These are phyloP conservation scores for Tolypocladium nubicola DNA, from an alignment of 2,329 filamentous ascomycete species.

Conservation along the genomic window DNA sequence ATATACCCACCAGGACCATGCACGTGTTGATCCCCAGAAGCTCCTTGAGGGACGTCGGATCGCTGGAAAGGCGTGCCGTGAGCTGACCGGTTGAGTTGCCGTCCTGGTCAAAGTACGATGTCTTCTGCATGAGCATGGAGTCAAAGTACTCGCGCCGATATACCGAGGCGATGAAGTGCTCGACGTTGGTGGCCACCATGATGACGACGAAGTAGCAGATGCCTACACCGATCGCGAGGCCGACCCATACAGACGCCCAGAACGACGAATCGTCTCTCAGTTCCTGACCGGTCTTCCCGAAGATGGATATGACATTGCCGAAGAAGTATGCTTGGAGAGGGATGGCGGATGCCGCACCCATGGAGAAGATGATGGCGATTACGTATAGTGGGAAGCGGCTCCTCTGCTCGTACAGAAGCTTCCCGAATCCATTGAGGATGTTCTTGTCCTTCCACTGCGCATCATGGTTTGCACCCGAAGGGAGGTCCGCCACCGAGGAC, in stretches of 20 bases:
- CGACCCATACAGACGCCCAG: slow-evolving; percentile 56
- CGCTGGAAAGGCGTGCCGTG: slow-evolving; percentile 42
- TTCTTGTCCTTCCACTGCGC: slow-evolving; percentile 22
- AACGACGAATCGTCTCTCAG: slow-evolving; percentile 38
- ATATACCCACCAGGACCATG: slow-evolving; percentile 34
- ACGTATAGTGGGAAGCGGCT: slow-evolving; percentile 38
- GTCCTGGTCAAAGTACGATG: slow-evolving; percentile 49
- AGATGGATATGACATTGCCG: slow-evolving; percentile 40
- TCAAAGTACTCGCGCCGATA: slow-evolving; percentile 52
- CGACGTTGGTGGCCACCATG: slow-evolving; percentile 14
- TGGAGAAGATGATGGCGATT: slow-evolving; percentile 37
- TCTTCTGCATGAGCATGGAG: slow-evolving; percentile 47
- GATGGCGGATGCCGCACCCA: slow-evolving; percentile 30
- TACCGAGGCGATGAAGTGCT: slow-evolving; percentile 18
- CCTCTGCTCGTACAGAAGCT: slow-evolving; percentile 45
- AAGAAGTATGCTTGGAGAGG: slow-evolving; percentile 46
- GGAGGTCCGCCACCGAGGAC: too few species aligned
- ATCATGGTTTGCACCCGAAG: slow-evolving; percentile 21
- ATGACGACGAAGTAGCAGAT: slow-evolving; percentile 42
- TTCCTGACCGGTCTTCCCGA: slow-evolving; percentile 21
- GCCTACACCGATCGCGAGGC: slow-evolving; percentile 43
- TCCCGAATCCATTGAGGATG: slow-evolving; percentile 42
- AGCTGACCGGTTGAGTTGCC: slow-evolving; percentile 50
- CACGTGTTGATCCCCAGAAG: slow-evolving; percentile 54
- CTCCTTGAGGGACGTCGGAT: slow-evolving; percentile 51